Percentiles rank a stretch among this genome's conserved stretches.
Evolutionary conservation across 2,329 filamentous ascomycete genomes (phyloP).

Genomic region (Fusarium torreyae): DNA sequence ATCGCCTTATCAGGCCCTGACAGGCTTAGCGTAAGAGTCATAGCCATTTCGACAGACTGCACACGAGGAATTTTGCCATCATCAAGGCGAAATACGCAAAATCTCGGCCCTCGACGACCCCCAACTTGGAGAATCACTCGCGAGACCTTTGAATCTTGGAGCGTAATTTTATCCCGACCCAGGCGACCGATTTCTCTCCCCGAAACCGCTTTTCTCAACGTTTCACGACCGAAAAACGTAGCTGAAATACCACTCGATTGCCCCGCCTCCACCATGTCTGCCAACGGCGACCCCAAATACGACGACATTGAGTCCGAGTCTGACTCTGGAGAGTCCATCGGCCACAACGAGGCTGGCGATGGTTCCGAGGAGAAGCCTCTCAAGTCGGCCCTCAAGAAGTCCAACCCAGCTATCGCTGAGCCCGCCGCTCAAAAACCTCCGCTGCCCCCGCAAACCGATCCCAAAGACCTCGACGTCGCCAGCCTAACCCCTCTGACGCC

Average conservation of each 20-base stretch:
- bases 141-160: conserved; percentile 34
- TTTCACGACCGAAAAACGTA: conserved; percentile 42
- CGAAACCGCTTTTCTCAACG: conserved; percentile 27
- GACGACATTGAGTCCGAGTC: conserved; percentile 83
- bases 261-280: conserved; percentile 64
- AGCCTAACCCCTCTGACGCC: conserved; percentile 88
- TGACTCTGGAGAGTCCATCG: conserved; percentile 75
- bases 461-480: conserved; percentile 87
- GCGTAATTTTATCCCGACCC: conserved; percentile 41
- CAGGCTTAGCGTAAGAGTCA: conserved; percentile 59
- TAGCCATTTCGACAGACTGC: conserved; percentile 53
- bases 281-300: conserved; percentile 74
- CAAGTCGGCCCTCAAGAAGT: conserved; percentile 91
- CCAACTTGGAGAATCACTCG: conserved; percentile 39
- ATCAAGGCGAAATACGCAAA: conserved; percentile 55
- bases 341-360: conserved; percentile 71
- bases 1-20: conserved; percentile 57
- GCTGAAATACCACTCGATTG: conserved; percentile 45
- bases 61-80: conserved; percentile 62
- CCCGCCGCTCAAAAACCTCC: conserved; percentile 68
- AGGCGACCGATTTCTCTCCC: conserved; percentile 27
- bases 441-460: conserved; percentile 91
- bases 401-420: conserved; percentile 67
- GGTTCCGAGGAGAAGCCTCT: conserved; percentile 74
- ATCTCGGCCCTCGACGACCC: conserved; percentile 38